phyloP scores from a whole-genome alignment of 345 rosid species.

The Salix brachista region DNA sequence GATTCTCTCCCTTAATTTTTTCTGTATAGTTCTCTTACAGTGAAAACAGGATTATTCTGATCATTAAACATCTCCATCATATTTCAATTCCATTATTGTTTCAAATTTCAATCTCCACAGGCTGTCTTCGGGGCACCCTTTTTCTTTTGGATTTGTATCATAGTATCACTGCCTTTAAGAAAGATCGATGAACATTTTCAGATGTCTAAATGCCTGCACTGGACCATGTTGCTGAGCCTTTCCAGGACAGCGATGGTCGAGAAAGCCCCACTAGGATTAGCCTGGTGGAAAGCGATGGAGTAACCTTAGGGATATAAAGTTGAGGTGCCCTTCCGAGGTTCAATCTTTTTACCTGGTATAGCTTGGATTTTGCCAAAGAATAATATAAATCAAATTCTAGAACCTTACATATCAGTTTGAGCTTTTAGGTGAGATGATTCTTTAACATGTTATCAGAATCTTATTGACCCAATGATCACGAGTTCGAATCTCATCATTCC shows the following conservation, averaged over 20 bases:
- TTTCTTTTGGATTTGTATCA: not conserved
- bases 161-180: not conserved
- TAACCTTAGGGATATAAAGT: not conserved
- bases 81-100: not conserved
- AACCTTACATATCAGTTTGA: too few relatives aligned
- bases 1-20: conserved; percentile 24
- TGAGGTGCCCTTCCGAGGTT: not conserved
- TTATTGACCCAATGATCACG: rapidly evolving
- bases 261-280: not conserved
- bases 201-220: not conserved
- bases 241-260: not conserved
- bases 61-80: not conserved
- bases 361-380: not conserved
- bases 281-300: not conserved
- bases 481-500: too few relatives aligned
- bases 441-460: too few relatives aligned
- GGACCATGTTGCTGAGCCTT: not conserved
- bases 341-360: not conserved
- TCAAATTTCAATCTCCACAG: not conserved
- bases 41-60: conserved; percentile 12
- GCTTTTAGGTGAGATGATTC: rapidly evolving
- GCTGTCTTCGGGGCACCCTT: not conserved
- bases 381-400: too few relatives aligned
- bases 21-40: conserved; percentile 25
- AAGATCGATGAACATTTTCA: not conserved